Base-by-base conservation (phyloP, 2,329 filamentous ascomycete species). In the Fusarium albosuccineum region DNA sequence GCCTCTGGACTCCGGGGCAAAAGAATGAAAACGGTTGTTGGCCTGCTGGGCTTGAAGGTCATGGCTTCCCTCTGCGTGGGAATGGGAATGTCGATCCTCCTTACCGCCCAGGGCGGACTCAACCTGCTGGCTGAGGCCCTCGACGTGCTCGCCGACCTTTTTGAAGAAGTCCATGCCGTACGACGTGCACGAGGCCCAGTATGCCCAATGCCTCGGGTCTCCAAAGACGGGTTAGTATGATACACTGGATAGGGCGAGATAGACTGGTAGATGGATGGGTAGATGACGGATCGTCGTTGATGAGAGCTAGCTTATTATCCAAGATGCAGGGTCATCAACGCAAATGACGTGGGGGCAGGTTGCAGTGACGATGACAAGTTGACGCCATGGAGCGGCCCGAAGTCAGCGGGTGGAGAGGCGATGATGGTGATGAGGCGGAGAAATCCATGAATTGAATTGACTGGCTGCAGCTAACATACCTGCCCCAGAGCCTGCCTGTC, bases 1-100 rank as follows among this genome's bases (percentile, higher is more conserved):
- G 58, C 91, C 91, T 33, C 87, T 86, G 17, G 91, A 86, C 73
- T 90, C 86, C 1, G 92, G 89, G 1, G 92, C 91, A 80, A 97
- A 97, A 61, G 87, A 90, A 61, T 85, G 81, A 74, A 83, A 90
- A 49, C 88, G 85, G 68, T 90, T 84, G 27, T 79, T 76, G 27
- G 77, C 79, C 66, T 83, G 80, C 27, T 81, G 77, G 3, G 77
- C 72, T 48, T 85, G 82, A 30, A 80, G 71, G 34, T 80, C 73
- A 54, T 80, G 77, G 67, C 82, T 83, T 37, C 78, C 73, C 52
- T 80, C 71, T 40, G 78, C 81, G 51, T 84, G 76, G 7, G 82
- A 81, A 62, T 85, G 82, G 27, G 83, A 83, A 57, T 83, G 82
- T 42, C 76, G 16, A 61, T 82, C 82, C 37, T 78, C 75, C 42